Base-by-base conservation (phyloP, 2,329 filamentous ascomycete species). In the Apiospora kogelbergensis region DNA sequence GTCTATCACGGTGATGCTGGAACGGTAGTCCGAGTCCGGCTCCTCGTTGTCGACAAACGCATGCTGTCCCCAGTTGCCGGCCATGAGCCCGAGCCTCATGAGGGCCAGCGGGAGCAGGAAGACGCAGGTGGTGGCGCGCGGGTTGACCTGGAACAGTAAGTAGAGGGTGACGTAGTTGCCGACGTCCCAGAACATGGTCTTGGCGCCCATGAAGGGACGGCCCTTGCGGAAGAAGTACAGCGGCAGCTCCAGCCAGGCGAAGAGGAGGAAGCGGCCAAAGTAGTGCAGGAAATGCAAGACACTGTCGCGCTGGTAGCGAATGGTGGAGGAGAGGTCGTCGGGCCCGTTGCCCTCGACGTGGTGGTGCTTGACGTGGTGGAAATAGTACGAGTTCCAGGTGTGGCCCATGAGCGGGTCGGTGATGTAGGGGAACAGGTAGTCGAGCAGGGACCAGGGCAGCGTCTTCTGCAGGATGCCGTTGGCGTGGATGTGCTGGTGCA, bases 311-410 rank as follows among this genome's bases (percentile, higher is more conserved):
- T 94, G 91, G 78, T 93, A 95, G 17, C 90, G 86, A 45, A 95
- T 86, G 0, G 93, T 95, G 0, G 91, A 92, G 1, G 90, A 93
- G 0, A 94, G 84, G 75, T 95, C 93, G 63, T 90, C 86, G 0
- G 92, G 91, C 0, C 93, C 93, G 74, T 95, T 95, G 71, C 89
- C 91, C 80, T 95, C 93, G 68, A 95, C 89, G 73, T 95, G 93
- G 76, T 95, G 93, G 76, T 94, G 92, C 82, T 95, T 95, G 76
- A 95, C 91, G 75, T 95, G 93, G 76, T 95, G 93, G 76, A 94
- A 95, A 78, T 87, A 95, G 81, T 95, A 95, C 1, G 90, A 91
- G 80, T 95, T 93, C 91, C 92, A 94, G 0, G 92, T 94, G 76
- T 95, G 93, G 13, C 93, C 93, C 87, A 94, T 91, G 68, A 95